These are phyloP conservation scores for Aegilops longissima DNA, from an alignment of 176 grass and related monocot species.

Conservation along the genomic window DNA sequence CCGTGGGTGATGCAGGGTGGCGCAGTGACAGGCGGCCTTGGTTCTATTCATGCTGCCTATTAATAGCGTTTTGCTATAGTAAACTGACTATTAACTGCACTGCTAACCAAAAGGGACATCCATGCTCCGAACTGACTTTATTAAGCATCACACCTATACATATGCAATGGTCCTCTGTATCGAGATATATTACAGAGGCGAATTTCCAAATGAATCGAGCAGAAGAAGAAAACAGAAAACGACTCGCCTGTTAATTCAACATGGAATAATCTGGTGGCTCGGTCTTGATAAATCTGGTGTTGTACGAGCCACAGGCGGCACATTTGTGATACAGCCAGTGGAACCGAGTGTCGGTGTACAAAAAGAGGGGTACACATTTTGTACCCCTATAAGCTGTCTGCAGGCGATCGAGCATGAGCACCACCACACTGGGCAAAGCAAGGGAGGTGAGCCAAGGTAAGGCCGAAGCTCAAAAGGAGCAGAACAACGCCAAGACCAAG, in stretches of 20 bases:
- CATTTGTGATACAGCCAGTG: conserved; percentile 95
- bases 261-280: conserved; percentile 48
- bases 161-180: background rate
- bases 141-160: background rate
- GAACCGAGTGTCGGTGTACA: conserved; percentile 28
- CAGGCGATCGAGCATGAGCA: too few species aligned
- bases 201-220: background rate
- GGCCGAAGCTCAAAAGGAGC: too few species aligned
- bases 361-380: too few species aligned
- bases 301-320: conserved; percentile 67
- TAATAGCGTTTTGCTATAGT: background rate
- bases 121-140: background rate
- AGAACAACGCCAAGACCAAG: too few species aligned
- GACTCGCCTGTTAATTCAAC: conserved; percentile 39
- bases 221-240: background rate
- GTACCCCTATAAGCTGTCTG: too few species aligned
- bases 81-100: background rate
- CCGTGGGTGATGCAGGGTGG: too few species aligned
- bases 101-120: background rate
- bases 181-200: background rate
- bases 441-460: too few species aligned
- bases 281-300: conserved; percentile 80
- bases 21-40: too few species aligned
- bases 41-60: background rate
- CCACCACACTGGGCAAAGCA: too few species aligned